A percentile compares a stretch with the other conserved stretches of the same genome.
Evolutionary conservation across 306 rosid species (phyloP).

Genomic region (Prunus dulcis): DNA sequence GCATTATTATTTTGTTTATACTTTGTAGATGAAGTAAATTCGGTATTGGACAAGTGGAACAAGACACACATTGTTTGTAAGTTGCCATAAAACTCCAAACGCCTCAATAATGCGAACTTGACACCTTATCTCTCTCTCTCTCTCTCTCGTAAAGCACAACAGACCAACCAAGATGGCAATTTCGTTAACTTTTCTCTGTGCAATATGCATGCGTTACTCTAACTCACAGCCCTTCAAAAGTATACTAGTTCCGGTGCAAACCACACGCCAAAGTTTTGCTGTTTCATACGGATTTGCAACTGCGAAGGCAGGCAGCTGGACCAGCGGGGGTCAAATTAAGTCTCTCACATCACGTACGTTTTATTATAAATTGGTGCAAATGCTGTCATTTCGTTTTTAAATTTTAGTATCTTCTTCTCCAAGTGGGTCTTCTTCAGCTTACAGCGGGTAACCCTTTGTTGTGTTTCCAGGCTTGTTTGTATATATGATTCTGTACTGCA

Average conservation of each 20-base stretch:
- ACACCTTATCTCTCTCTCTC: slow-evolving; percentile 2
- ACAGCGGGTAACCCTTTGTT: neutral
- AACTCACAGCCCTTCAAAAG: no score
- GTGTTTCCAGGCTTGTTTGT: neutral
- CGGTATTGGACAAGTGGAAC: neutral
- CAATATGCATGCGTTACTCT: no score
- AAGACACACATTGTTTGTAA: neutral
- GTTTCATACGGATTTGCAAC: no score
- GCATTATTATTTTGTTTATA: neutral
- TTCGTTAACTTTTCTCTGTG: neutral
- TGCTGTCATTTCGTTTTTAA: neutral
- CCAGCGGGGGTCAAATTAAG: no score
- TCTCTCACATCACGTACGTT: no score
- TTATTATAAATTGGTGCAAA: no score
- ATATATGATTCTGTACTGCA: slow-evolving; percentile 5
- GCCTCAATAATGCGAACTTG: slow-evolving; percentile 38
- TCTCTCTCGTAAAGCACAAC: neutral
- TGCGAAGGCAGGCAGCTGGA: no score
- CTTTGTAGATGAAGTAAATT: neutral
- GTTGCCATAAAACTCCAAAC: slow-evolving; percentile 17
- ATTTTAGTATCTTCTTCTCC: neutral
- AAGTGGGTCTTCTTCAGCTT: neutral
- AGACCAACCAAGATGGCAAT: slow-evolving; percentile 1
- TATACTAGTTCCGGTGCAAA: no score
- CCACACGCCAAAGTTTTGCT: no score